phyloP scores from a whole-genome alignment of 176 grass and related monocot genomes.

The Otatea glauca region DNA sequence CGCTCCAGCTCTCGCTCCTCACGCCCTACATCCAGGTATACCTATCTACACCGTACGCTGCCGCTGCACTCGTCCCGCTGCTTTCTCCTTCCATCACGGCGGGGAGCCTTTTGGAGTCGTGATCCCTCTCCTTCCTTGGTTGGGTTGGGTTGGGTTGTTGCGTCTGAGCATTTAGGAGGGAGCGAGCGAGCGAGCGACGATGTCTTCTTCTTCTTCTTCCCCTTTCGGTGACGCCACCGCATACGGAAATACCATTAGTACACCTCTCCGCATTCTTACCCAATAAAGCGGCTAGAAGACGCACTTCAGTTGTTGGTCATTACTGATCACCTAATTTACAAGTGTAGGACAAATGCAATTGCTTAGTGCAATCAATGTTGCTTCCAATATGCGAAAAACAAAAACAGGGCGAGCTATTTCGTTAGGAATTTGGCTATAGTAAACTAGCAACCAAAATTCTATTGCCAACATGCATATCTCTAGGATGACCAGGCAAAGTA shows the following conservation, averaged over 20 bases:
- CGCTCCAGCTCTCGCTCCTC: conserved; percentile 92
- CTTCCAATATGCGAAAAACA: not conserved
- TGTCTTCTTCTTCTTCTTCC: not conserved
- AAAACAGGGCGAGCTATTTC: not conserved
- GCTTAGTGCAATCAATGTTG: not conserved
- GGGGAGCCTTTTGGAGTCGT: not conserved
- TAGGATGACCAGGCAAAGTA: not conserved
- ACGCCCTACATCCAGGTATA: conserved; percentile 95
- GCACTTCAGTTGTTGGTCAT: not conserved
- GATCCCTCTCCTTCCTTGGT: not conserved
- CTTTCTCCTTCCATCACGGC: not conserved
- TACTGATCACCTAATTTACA: not conserved
- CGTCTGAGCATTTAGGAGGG: not conserved
- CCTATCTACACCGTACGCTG: not conserved
- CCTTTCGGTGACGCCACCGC: not conserved
- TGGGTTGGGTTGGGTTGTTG: not conserved
- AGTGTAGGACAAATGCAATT: not conserved
- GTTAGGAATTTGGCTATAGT: not conserved
- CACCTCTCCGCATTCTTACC: not conserved
- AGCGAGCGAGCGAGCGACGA: not conserved
- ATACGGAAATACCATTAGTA: not conserved
- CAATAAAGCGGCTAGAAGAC: not conserved
- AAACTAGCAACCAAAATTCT: not conserved
- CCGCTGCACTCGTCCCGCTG: not conserved
- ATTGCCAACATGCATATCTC: not conserved